Percentiles rank a stretch among this genome's conserved stretches.
These are phyloP conservation scores for Dittrichia graveolens DNA, from an alignment of 129 eudicot genomes.

Conservation along the genomic window DNA sequence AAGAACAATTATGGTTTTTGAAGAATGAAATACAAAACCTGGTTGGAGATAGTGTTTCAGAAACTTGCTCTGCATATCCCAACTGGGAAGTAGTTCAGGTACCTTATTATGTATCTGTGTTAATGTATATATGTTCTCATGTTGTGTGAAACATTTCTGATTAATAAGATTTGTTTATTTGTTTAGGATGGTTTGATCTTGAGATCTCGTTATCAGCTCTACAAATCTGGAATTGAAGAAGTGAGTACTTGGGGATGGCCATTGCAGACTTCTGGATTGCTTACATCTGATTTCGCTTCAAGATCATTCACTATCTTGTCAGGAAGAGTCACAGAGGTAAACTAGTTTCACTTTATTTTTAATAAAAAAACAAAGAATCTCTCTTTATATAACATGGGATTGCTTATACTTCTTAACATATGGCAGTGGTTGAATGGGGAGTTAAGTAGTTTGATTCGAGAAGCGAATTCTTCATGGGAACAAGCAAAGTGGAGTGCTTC, in stretches of 20 bases:
- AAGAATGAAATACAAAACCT: slow-evolving; percentile 41
- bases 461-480: slow-evolving; percentile 61
- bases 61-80: slow-evolving; percentile 43
- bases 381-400: background rate
- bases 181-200: slow-evolving; percentile 78
- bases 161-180: slow-evolving; percentile 1
- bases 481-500: slow-evolving; percentile 72
- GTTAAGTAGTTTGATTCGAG: slow-evolving; percentile 32
- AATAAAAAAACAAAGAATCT: too few relatives aligned
- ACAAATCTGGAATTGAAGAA: slow-evolving; percentile 59
- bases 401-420: background rate
- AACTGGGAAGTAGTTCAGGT: slow-evolving; percentile 75
- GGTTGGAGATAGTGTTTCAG: slow-evolving; percentile 39
- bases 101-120: background rate
- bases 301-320: slow-evolving; percentile 59
- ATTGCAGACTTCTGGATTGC: slow-evolving; percentile 75
- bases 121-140: background rate
- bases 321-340: slow-evolving; percentile 83
- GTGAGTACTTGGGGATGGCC: slow-evolving; percentile 98
- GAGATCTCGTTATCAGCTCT: slow-evolving; percentile 55
- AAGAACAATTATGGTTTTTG: slow-evolving; percentile 46
- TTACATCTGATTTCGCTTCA: slow-evolving; percentile 61
- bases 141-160: background rate
- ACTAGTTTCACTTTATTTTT: background rate
- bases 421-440: slow-evolving; percentile 69